A percentile compares a stretch with the other conserved stretches of the same genome.
These are phyloP conservation scores for Aurinia saxatilis DNA, from an alignment of 345 rosid species.

Conservation along the genomic window DNA sequence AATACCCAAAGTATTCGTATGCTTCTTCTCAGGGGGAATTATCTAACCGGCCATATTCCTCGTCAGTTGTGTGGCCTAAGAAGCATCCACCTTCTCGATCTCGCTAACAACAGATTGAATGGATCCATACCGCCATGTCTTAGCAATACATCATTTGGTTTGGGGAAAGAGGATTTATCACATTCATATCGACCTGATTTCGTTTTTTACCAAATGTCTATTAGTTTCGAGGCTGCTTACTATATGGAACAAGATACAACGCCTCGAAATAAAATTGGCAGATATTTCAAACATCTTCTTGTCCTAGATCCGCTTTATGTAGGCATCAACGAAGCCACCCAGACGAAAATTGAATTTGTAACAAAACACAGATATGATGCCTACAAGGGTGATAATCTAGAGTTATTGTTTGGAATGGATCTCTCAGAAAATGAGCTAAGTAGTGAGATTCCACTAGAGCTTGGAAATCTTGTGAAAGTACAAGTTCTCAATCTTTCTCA, in stretches of 20 bases:
- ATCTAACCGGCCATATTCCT: not conserved
- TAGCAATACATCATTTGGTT: not conserved
- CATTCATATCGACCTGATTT: not conserved
- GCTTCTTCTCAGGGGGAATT: conserved; percentile 1
- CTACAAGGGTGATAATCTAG: not conserved
- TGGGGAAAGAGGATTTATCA: not conserved
- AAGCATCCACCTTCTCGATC: not conserved
- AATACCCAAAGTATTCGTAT: not conserved
- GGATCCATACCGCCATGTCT: conserved; percentile 12
- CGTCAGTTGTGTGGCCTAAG: not conserved
- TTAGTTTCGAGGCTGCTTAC: no score
- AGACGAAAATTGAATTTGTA: not conserved
- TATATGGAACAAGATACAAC: not conserved
- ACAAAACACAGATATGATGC: not conserved
- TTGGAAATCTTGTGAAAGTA: conserved; percentile 13
- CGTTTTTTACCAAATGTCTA: not conserved
- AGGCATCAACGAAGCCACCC: not conserved
- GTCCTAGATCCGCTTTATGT: not conserved
- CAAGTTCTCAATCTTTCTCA: no score
- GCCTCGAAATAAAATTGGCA: not conserved
- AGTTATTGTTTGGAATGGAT: conserved; percentile 14
- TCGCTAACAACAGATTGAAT: no score
- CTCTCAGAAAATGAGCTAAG: no score
- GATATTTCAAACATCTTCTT: not conserved
- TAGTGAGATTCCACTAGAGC: conserved; percentile 24